These are phyloP conservation scores for Endocladia muricata DNA, from an alignment of 31 red algal genomes.

Conservation along the genomic window DNA sequence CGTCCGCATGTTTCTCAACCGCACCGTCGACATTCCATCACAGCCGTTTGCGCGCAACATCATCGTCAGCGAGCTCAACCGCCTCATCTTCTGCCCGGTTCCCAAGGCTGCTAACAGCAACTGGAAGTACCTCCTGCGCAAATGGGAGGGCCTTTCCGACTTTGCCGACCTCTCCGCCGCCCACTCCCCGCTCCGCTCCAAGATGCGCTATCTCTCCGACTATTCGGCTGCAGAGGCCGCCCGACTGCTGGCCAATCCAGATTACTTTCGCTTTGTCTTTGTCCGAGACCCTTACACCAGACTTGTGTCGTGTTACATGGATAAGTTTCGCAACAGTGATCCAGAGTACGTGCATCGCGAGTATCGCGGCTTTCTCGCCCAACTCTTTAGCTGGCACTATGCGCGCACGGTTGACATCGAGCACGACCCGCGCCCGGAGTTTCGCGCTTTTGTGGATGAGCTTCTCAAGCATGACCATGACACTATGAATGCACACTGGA, in stretches of 20 bases:
- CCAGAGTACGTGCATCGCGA: conserved; percentile 38
- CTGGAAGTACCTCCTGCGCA: conserved; percentile 82
- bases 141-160: conserved; percentile 42
- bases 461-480: conserved; percentile 28
- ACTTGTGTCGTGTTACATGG: conserved; percentile 76
- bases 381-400: conserved; percentile 56
- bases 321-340: conserved; percentile 78
- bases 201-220: conserved; percentile 73
- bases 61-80: conserved; percentile 55
- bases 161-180: conserved; percentile 52
- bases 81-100: conserved; percentile 71
- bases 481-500: conserved; percentile 87
- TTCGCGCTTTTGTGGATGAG: conserved; percentile 54
- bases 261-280: conserved; percentile 76
- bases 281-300: conserved; percentile 79
- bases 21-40: too few relatives aligned
- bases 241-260: conserved; percentile 26
- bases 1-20: too few relatives aligned
- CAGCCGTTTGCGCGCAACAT: conserved; percentile 43
- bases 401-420: conserved; percentile 28
- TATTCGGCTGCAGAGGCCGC: conserved; percentile 44
- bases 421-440: conserved; percentile 21
- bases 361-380: conserved; percentile 63
- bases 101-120: conserved; percentile 82
- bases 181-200: conserved; percentile 19